phyloP scores from a whole-genome alignment of 1,139 yeast species.

The Arxiozyma bovina region DNA sequence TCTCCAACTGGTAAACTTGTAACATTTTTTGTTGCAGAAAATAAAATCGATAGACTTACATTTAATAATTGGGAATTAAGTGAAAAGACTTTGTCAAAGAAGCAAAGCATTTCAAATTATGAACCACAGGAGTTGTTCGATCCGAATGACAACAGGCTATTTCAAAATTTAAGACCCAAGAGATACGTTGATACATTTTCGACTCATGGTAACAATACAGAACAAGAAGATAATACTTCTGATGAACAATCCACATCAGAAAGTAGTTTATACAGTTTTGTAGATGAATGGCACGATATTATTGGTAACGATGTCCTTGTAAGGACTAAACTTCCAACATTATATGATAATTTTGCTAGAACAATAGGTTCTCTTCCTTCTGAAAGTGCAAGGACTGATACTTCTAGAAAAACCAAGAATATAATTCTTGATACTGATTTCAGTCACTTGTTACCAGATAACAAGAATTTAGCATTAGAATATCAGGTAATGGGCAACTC shows the following conservation, averaged over 20 bases:
- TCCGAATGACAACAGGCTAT: background rate
- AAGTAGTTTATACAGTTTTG: conserved; percentile 30
- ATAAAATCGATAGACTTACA: conserved; percentile 31
- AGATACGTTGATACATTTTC: conserved; percentile 26
- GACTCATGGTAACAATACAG: conserved; percentile 7
- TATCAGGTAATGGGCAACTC: conserved; percentile 62
- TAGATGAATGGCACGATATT: conserved; percentile 37
- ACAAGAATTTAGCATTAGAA: conserved; percentile 66
- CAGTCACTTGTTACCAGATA: conserved; percentile 63
- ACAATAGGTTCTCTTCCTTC: conserved; percentile 22
- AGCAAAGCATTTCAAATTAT: conserved; percentile 4
- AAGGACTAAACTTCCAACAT: conserved; percentile 31
- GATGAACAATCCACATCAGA: conserved; percentile 33
- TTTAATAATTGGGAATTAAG: conserved; percentile 35
- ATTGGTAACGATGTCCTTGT: conserved; percentile 32
- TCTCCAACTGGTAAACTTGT: conserved; percentile 67
- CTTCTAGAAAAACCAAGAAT: conserved; percentile 35
- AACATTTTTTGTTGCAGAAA: conserved; percentile 68
- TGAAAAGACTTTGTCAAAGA: conserved; percentile 33
- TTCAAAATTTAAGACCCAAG: conserved; percentile 17
- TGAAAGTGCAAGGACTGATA: conserved; percentile 26
- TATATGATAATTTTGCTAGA: conserved; percentile 20
- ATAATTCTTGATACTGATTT: conserved; percentile 59
- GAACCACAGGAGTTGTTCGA: conserved; percentile 5
- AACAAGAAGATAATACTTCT: conserved; percentile 11